A percentile compares a stretch with the other conserved stretches of the same genome.
These are phyloP conservation scores for Leucosporidium yakuticum DNA, from an alignment of 768 basidiomycete genomes.

Conservation along the genomic window DNA sequence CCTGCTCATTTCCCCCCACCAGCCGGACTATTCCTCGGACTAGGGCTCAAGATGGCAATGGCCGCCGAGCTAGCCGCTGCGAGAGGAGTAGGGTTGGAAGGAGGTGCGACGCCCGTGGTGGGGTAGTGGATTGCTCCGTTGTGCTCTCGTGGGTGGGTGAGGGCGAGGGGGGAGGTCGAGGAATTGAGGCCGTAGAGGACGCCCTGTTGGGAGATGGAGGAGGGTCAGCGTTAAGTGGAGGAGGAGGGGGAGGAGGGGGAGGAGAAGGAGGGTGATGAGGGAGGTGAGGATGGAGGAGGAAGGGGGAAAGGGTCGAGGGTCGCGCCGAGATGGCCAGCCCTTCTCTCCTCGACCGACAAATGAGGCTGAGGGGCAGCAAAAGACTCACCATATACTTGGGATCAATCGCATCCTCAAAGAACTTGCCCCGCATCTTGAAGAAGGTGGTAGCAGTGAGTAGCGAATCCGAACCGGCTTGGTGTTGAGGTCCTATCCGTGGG, in stretches of 20 bases:
- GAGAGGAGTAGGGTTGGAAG: slow-evolving; percentile 13
- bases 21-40: slow-evolving; percentile 1
- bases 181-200: slow-evolving; percentile 34
- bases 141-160: slow-evolving; percentile 26
- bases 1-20: not conserved
- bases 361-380: no score
- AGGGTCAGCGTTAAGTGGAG: not conserved
- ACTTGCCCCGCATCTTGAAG: slow-evolving; percentile 89
- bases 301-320: no score
- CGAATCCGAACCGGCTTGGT: slow-evolving; percentile 96
- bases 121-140: slow-evolving; percentile 31
- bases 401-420: slow-evolving; percentile 85
- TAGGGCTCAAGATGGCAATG: slow-evolving; percentile 30
- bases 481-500: slow-evolving; percentile 77
- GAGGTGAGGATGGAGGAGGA: no score
- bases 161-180: slow-evolving; percentile 5
- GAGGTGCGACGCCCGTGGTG: slow-evolving; percentile 6
- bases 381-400: slow-evolving; percentile 46
- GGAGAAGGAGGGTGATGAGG: no score
- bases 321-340: no score
- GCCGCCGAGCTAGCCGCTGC: slow-evolving; percentile 21
- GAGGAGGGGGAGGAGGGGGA: not conserved
- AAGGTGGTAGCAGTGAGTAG: slow-evolving; percentile 88
- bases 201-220: slow-evolving; percentile 1
- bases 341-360: no score